Evolutionary conservation across 2,329 filamentous ascomycete genomes (phyloP).

Genomic region (Aspergillus jensenii): DNA sequence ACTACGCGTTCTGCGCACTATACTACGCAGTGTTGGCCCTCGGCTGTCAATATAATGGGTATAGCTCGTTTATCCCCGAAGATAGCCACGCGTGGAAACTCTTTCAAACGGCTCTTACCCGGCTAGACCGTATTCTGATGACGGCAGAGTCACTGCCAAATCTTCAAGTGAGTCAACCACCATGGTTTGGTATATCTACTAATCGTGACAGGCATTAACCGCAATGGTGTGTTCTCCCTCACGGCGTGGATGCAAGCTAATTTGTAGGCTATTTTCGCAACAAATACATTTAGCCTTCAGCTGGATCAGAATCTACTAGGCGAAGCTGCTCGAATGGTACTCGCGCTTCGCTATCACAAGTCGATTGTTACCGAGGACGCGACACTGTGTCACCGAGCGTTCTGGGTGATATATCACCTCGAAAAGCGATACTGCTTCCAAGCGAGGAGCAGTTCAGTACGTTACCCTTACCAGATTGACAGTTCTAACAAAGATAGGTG

Average conservation of each 20-base stretch:
- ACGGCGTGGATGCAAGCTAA: neutral
- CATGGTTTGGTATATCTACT: neutral
- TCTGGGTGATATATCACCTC: constrained; percentile 44
- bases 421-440: constrained; percentile 40
- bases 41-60: constrained; percentile 34
- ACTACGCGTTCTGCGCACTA: constrained; percentile 48
- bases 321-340: constrained; percentile 38
- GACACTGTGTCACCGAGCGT: constrained; percentile 26
- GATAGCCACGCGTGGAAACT: neutral
- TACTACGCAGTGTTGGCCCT: constrained; percentile 39
- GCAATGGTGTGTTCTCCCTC: constrained; percentile 22
- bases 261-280: constrained; percentile 37
- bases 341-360: constrained; percentile 32
- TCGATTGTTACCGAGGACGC: constrained; percentile 16
- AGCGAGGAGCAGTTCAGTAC: constrained; percentile 32
- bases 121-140: neutral
- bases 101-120: constrained; percentile 3
- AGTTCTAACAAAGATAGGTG: constrained; percentile 20
- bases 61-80: neutral
- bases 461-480: constrained; percentile 4
- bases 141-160: neutral
- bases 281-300: constrained; percentile 34
- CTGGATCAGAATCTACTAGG: constrained; percentile 32
- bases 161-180: constrained; percentile 1
- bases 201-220: constrained; percentile 22